Evolutionary conservation across 208 protist species (phyloP), one percentile per base, ranked within the genome.

Genomic region (Phytomonas sp.): DNA sequence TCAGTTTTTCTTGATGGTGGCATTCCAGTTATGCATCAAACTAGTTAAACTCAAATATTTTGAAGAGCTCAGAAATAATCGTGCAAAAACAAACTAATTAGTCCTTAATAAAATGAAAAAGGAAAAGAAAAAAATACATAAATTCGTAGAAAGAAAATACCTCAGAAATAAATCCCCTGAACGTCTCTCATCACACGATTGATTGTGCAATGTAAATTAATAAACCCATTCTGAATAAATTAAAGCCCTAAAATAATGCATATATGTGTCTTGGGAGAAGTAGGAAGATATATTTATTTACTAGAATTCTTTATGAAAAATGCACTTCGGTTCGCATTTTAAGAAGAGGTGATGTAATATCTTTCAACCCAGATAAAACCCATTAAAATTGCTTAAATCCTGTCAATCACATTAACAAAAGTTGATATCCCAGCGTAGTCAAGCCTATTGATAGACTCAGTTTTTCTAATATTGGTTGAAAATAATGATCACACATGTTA

Each of bases 1-100:
- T 97, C 91, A 40, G 73, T 74, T 62, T 90, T 77, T 60, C 80
- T 83, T 68, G 87, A 91, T 15, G 87, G 85, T 65, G 83, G 86
- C 86, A 95, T 95, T 46, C 73, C 68, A 40, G 40, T 26, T 66
- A 15, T 33, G 11, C 61, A 37, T 68, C 4, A 68, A 68, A 1
- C 34, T 62, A 68, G 5, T 62, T 17, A 68, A 68, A 62, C 4
- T 68, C 31, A 73, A 64, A 60, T 56, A 11, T 70, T 71, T 60
- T 32, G 62, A 61, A 46, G 2, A 65, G n/a, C 29, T 62, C 66
- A 59, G 34, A 60, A 7, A 63, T 15, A 65, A 36, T 62, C 59
- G n/a, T 59, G 28, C 51, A 62, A 30, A 68, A 69, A 62, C 13
- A 59, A 68, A 68, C 62, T 66, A 73, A 32, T 7, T 1, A 46